These are phyloP conservation scores for Leccinum ochraceum DNA, from an alignment of 768 basidiomycete species.

Conservation along the genomic window DNA sequence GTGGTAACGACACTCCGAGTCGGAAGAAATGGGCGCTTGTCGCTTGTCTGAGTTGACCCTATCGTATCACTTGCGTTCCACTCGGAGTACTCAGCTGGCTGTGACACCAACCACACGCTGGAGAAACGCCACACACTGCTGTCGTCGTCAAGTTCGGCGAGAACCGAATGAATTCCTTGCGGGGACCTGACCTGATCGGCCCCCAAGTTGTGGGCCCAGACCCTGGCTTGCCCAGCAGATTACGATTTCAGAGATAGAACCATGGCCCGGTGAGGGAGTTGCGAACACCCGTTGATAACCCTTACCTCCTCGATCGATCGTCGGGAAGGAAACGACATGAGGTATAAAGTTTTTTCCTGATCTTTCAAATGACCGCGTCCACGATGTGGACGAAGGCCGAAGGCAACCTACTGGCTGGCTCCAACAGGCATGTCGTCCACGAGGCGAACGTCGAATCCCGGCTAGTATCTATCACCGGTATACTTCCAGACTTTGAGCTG, in stretches of 20 bases:
- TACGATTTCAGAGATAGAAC: background rate
- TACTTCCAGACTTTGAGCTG: background rate
- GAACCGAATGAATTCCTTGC: background rate
- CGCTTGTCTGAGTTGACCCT: background rate
- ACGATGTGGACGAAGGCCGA: background rate
- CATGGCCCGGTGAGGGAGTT: background rate
- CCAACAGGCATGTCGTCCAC: slow-evolving; percentile 16
- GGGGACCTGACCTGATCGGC: background rate
- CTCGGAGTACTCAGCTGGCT: background rate
- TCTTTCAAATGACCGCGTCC: slow-evolving; percentile 3
- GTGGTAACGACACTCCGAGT: background rate
- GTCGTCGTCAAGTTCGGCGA: background rate
- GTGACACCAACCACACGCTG: background rate
- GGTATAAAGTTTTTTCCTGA: slow-evolving; percentile 6
- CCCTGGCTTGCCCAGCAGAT: background rate
- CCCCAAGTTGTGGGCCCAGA: background rate
- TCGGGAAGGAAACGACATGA: slow-evolving; percentile 6
- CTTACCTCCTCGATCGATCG: slow-evolving; percentile 13
- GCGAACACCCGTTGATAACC: background rate
- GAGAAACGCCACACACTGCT: background rate
- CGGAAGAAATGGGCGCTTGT: background rate
- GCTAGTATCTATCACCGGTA: background rate
- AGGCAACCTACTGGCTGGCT: background rate
- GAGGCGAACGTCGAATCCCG: slow-evolving; percentile 4
- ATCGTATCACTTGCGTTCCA: background rate